These are phyloP conservation scores for Xylaria sp. DNA, from an alignment of 2,329 filamentous ascomycete species.

Conservation along the genomic window DNA sequence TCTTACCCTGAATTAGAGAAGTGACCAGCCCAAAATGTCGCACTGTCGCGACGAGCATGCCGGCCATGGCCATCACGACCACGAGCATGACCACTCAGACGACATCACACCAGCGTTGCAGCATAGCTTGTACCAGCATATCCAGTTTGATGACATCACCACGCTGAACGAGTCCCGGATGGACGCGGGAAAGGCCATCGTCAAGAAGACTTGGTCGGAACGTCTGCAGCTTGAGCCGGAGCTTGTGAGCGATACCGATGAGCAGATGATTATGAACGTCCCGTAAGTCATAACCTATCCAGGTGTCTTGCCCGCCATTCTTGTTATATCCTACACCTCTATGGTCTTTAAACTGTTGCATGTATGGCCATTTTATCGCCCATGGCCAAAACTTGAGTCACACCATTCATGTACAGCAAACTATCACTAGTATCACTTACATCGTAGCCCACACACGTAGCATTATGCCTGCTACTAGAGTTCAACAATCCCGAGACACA, in stretches of 20 bases:
- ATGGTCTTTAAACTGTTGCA: background rate
- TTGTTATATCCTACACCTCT: background rate
- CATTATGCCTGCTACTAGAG: background rate
- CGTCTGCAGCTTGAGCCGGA: conserved; percentile 76
- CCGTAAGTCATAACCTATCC: conserved; percentile 69
- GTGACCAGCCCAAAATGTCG: conserved; percentile 46
- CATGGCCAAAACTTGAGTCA: background rate
- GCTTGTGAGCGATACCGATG: conserved; percentile 86
- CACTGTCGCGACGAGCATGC: conserved; percentile 64
- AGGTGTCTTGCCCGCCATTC: background rate
- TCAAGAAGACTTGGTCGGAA: conserved; percentile 92
- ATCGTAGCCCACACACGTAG: background rate
- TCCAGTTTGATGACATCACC: conserved; percentile 85
- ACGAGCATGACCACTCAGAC: conserved; percentile 86
- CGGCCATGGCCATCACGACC: conserved; percentile 57
- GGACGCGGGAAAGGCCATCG: conserved; percentile 76
- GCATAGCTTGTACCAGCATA: conserved; percentile 88
- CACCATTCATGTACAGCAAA: background rate
- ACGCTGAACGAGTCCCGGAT: conserved; percentile 83
- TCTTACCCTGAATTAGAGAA: background rate
- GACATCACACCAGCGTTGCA: conserved; percentile 93
- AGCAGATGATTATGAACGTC: conserved; percentile 91
- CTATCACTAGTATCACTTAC: background rate
- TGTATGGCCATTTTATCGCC: background rate
- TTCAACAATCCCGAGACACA: background rate